These are phyloP conservation scores for Leccinum pseudoinsigne DNA, from an alignment of 1,284 basidiomycete species.

Conservation along the genomic window DNA sequence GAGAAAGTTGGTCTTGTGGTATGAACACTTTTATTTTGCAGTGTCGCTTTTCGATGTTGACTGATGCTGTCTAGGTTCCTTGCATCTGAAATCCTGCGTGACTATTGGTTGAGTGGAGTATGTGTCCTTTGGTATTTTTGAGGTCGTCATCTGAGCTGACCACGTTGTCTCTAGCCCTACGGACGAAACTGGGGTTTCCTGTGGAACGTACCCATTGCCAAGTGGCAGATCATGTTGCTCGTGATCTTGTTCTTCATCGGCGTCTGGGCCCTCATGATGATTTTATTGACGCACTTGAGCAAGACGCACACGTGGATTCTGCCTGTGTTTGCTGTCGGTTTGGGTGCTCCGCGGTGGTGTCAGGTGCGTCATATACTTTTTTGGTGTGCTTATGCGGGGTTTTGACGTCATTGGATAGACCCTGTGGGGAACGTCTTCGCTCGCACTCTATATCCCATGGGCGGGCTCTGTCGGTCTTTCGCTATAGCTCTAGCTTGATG, in stretches of 20 bases:
- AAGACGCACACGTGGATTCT: constrained; percentile 94
- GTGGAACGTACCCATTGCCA: constrained; percentile 82
- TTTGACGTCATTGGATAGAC: constrained; percentile 46
- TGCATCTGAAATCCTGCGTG: constrained; percentile 82
- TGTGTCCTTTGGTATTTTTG: background rate
- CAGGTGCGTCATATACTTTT: constrained; percentile 48
- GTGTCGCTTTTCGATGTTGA: background rate
- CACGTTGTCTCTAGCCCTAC: constrained; percentile 54
- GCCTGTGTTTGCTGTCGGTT: constrained; percentile 90
- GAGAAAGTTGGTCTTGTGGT: constrained; percentile 87
- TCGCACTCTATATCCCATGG: constrained; percentile 90
- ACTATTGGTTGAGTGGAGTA: constrained; percentile 92
- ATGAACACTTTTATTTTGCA: constrained; percentile 2
- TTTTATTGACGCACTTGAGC: constrained; percentile 74
- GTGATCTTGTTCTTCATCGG: constrained; percentile 83
- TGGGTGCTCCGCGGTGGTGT: constrained; percentile 92
- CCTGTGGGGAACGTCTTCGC: constrained; percentile 80
- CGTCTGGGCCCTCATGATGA: constrained; percentile 73
- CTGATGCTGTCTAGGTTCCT: constrained; percentile 53
- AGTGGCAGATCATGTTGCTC: constrained; percentile 81
- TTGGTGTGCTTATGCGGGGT: background rate
- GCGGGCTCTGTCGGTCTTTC: constrained; percentile 80
- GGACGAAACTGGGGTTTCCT: constrained; percentile 94
- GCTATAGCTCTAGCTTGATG: constrained; percentile 83
- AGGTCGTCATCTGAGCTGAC: constrained; percentile 14